Evolutionary conservation across 1,139 yeast species (phyloP).

Genomic region (Candida pseudocylindracea): DNA sequence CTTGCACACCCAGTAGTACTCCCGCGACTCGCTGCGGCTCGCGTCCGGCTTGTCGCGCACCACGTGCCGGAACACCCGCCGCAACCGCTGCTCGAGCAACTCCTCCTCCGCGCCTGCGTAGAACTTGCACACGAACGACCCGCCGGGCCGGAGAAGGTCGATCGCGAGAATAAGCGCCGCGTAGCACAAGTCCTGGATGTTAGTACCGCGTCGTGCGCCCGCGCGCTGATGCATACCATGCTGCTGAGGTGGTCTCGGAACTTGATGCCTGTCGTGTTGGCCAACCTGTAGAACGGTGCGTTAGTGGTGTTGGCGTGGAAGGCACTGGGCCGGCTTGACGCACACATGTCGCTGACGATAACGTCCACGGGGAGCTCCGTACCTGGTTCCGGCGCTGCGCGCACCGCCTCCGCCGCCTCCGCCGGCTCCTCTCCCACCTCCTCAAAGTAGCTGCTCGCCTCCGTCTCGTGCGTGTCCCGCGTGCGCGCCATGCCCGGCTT

Average conservation of each 20-base stretch:
- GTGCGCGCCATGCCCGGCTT: conserved; percentile 1
- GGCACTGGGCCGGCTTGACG: too few relatives aligned
- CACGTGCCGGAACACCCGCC: conserved; percentile 11
- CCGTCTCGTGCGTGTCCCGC: too few relatives aligned
- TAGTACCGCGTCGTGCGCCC: too few relatives aligned
- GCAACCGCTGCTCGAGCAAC: conserved; percentile 8
- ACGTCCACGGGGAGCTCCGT: conserved; percentile 8
- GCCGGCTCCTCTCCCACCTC: not conserved
- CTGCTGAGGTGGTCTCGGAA: conserved; percentile 21
- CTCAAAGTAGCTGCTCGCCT: not conserved
- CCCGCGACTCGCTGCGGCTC: conserved; percentile 4
- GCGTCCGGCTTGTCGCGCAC: conserved; percentile 3
- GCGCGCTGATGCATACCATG: conserved; percentile 5
- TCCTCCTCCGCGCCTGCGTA: conserved; percentile 18
- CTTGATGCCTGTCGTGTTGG: conserved; percentile 20
- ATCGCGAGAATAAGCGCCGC: conserved; percentile 13
- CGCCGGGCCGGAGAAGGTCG: conserved; percentile 10
- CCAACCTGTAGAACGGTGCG: conserved; percentile 7
- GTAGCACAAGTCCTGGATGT: conserved; percentile 12
- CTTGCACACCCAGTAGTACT: conserved; percentile 3
- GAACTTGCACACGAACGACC: conserved; percentile 17
- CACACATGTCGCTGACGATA: conserved; percentile 18
- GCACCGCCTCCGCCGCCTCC: not conserved
- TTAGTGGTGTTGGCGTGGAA: too few relatives aligned
- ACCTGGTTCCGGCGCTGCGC: too few relatives aligned